Percentiles rank a stretch among this genome's conserved stretches.
These are phyloP conservation scores for Thozetella sp. DNA, from an alignment of 495 filamentous ascomycete genomes.

Conservation along the genomic window DNA sequence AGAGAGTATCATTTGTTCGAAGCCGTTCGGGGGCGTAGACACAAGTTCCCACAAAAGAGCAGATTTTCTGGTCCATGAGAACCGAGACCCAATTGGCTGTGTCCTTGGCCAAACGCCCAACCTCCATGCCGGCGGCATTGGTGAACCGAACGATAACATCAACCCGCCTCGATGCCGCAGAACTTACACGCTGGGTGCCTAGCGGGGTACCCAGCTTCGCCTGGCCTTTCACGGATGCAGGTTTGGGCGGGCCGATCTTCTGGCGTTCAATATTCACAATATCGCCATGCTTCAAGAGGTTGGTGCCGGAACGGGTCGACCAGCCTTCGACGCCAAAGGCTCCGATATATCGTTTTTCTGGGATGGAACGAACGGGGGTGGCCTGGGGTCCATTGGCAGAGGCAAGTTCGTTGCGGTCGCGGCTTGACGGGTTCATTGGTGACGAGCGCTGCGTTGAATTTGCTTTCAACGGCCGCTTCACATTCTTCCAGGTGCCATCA, in stretches of 20 bases:
- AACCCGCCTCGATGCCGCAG: conserved; percentile 54
- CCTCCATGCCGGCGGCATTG: conserved; percentile 74
- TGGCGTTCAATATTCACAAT: conserved; percentile 82
- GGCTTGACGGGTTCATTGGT: not conserved
- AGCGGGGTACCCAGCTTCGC: conserved; percentile 26
- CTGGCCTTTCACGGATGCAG: conserved; percentile 51
- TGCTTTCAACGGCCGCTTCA: conserved; percentile 15
- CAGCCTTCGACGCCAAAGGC: conserved; percentile 91
- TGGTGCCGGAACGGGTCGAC: conserved; percentile 83
- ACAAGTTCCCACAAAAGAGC: conserved; percentile 82
- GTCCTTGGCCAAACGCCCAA: conserved; percentile 89
- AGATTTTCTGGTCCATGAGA: conserved; percentile 88
- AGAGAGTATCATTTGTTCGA: conserved; percentile 89
- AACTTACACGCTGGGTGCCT: conserved; percentile 30
- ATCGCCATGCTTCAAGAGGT: conserved; percentile 76
- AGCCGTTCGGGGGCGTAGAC: conserved; percentile 88
- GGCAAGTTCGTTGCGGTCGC: not conserved
- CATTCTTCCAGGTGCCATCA: conserved; percentile 85
- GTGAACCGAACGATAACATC: conserved; percentile 97
- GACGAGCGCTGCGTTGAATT: conserved; percentile 4
- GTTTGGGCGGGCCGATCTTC: conserved; percentile 65
- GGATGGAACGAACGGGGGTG: conserved; percentile 35
- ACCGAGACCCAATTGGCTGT: conserved; percentile 93
- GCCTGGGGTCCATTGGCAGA: conserved; percentile 6
- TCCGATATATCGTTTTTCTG: conserved; percentile 77